Conservation (phyloP, 2,329 filamentous ascomycete species). For the Penicillium sp. region DNA sequence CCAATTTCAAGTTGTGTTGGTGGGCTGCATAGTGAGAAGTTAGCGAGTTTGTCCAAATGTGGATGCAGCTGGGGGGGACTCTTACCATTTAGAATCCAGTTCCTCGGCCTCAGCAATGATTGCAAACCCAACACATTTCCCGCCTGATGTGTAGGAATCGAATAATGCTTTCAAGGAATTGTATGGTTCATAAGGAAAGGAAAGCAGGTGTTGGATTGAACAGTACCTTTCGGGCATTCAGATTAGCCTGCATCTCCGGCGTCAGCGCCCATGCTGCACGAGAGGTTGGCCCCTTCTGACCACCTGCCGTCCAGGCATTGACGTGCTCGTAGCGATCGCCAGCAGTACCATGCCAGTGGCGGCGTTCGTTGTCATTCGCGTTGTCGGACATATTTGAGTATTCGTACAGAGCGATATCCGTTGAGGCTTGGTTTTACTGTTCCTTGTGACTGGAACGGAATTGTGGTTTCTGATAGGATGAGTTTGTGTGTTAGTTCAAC, state of each 20-base stretch:
- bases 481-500: neutral
- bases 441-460: neutral
- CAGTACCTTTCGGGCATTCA: neutral
- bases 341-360: constrained; percentile 36
- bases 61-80: too few species aligned
- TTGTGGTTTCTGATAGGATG: neutral
- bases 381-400: constrained; percentile 10
- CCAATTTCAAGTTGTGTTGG: neutral
- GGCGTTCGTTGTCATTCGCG: constrained; percentile 27
- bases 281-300: constrained; percentile 24
- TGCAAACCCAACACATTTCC: too few species aligned
- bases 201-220: too few species aligned
- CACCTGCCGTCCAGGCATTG: constrained; percentile 39
- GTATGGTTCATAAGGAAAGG: neutral
- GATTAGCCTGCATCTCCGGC: constrained; percentile 12
- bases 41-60: neutral
- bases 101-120: too few species aligned
- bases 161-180: too few species aligned
- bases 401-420: constrained; percentile 5
- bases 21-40: neutral
- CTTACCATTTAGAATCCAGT: too few species aligned
- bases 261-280: constrained; percentile 25
- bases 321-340: constrained; percentile 38
- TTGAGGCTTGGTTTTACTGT: neutral
- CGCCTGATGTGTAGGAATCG: too few species aligned